Evolutionary conservation across 352 stramenopile species (phyloP), one percentile per base, ranked within the genome.

Genomic region (Globisporangium perplexum): DNA sequence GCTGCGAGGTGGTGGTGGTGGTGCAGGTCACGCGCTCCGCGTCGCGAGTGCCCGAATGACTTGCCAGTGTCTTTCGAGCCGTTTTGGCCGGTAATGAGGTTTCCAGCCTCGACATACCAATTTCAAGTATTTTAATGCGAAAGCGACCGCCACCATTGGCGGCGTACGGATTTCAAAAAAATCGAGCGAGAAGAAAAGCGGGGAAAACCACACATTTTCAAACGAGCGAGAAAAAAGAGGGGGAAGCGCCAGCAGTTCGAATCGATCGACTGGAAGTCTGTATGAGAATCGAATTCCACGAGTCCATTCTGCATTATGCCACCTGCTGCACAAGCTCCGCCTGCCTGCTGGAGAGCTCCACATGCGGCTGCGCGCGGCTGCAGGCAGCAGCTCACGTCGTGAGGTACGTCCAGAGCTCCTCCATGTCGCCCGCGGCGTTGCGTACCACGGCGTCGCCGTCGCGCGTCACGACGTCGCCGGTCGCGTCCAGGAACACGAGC

Each of bases 401-500:
- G 33, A 65, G 51, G 51, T 55, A 45, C n/a, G 36, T 49, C 52
- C 54, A 65, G 22, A 61, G 4, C 30, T 65, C 28, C 1, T 47
- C 20, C 22, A 47, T 43, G 42, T 63, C 52, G 23, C 61, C 72
- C 45, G 70, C 76, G 53, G 95, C 86, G 24, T 80, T 60, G 36
- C 63, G 65, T 41, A 96, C 81, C 41, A 88, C 85, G 50, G 74
- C 77, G 43, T 77, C 61, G 8, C 62, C 86, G 58, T 96, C 75
- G 7, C 56, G 75, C 8, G 78, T 96, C 55, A 96, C 88, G 7
- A 94, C 61, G 50, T 88, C 77, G 31, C 86, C 72, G 23, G 87
- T 52, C 45, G 78, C 86, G 67, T 96, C 81, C 8, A 97, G 39
- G 11, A 97, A 66, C 11, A 95, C 74, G 15, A 97, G 62, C 26